A percentile compares a stretch with the other conserved stretches of the same genome.
Evolutionary conservation across 2,329 filamentous ascomycete species (phyloP).

Genomic region (Hypoxylon sp.): DNA sequence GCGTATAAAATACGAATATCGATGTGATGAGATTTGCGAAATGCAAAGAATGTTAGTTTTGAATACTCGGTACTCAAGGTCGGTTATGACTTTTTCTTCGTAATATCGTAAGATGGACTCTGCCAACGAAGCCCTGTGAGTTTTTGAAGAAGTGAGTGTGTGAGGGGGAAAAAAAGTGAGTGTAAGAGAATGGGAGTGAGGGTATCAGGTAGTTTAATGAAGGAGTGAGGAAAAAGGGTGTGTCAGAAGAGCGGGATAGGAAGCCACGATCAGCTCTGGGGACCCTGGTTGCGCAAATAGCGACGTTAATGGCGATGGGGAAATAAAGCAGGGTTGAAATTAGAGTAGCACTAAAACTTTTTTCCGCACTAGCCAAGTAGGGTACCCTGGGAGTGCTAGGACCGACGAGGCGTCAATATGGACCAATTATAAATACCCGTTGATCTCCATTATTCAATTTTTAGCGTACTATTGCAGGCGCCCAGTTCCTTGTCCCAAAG

Average conservation of each 20-base stretch:
- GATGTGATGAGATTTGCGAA: constrained; percentile 37
- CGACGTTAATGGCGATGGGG: constrained; percentile 42
- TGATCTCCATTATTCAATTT: constrained; percentile 29
- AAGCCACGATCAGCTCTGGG: constrained; percentile 37
- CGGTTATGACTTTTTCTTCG: constrained; percentile 39
- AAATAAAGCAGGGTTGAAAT: constrained; percentile 37
- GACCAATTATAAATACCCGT: constrained; percentile 36
- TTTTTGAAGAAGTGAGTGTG: constrained; percentile 42
- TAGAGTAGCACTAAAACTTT: constrained; percentile 31
- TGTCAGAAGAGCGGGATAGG: constrained; percentile 38
- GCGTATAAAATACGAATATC: constrained; percentile 36
- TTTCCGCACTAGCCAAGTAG: constrained; percentile 32
- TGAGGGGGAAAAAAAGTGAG: constrained; percentile 27
- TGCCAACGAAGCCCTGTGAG: constrained; percentile 55
- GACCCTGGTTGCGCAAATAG: constrained; percentile 37
- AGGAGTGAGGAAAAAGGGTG: constrained; percentile 43
- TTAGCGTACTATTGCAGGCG: constrained; percentile 25
- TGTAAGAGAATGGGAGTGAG: constrained; percentile 37
- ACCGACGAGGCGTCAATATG: constrained; percentile 33
- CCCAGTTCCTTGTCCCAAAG: constrained; percentile 5
- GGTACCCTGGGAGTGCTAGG: constrained; percentile 24
- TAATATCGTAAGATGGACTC: constrained; percentile 52
- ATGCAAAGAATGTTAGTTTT: constrained; percentile 47
- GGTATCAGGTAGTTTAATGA: constrained; percentile 47
- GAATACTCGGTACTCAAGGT: constrained; percentile 53